Evolutionary conservation across 2,329 filamentous ascomycete species (phyloP).

Genomic region (Aspergillus sp.): DNA sequence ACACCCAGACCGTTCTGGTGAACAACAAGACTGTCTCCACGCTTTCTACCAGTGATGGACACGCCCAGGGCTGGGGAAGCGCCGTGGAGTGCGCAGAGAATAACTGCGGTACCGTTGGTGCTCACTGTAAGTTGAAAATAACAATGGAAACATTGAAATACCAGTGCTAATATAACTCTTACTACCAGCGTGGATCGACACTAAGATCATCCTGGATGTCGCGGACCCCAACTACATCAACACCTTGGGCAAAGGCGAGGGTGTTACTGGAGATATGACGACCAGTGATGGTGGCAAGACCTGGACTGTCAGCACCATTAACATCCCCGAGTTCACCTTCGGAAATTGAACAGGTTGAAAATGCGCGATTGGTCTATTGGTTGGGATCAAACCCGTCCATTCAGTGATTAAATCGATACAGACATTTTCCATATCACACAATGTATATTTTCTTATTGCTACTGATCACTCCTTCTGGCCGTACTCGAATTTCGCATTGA

Average conservation of each 20-base stretch:
- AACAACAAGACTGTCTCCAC: conserved; percentile 40
- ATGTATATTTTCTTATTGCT: too few relatives aligned
- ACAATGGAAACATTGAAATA: not conserved
- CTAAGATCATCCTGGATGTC: conserved; percentile 35
- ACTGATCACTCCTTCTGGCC: too few relatives aligned
- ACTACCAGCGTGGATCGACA: conserved; percentile 38
- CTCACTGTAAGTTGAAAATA: conserved; percentile 30
- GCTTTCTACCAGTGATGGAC: conserved; percentile 44
- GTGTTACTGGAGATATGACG: conserved; percentile 41
- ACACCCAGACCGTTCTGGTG: conserved; percentile 40
- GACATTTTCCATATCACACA: not conserved
- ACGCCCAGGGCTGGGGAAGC: conserved; percentile 45
- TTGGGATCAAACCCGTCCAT: too few relatives aligned
- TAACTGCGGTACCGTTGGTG: conserved; percentile 41
- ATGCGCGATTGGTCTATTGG: not conserved
- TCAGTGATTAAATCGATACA: not conserved
- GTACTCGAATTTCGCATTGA: too few relatives aligned
- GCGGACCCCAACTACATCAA: conserved; percentile 34
- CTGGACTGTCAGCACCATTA: conserved; percentile 42
- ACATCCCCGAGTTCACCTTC: conserved; percentile 28
- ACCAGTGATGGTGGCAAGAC: conserved; percentile 43
- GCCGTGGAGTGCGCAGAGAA: conserved; percentile 40
- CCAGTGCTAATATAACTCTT: not conserved
- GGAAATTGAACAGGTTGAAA: not conserved
- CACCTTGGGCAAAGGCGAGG: conserved; percentile 36